Evolutionary conservation across 495 filamentous ascomycete species (phyloP), one percentile per base, ranked within the genome.

Genomic region (Aspergillus sclerotiicarbonarius): DNA sequence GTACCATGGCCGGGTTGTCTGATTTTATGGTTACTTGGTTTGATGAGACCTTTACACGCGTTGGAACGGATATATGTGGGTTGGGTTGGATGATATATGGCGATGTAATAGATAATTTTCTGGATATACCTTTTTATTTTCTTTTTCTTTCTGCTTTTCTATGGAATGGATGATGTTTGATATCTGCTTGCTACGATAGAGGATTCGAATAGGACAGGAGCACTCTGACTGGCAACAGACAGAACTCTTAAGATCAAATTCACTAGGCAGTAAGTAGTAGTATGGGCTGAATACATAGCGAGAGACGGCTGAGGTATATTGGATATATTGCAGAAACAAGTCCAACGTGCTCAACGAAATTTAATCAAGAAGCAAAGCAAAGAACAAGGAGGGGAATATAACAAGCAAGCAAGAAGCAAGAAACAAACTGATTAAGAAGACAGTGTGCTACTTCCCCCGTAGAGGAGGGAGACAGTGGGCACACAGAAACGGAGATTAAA

Each of bases 261-360:
- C 33, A 37, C 25, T 25, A 25, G 5, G 25, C 5, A 25, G 2
- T 25, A 51, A 29, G n/a, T 31, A 16, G 8, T 19, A 53, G 31
- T 43, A 25, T 18, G 15, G 15, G 41, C 41, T 54, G 41, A 39
- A 60, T 54, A 57, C 43, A 59, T 60, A 63, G 45, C 53, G 57
- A 65, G 49, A 62, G 49, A 57, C 45, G 58, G 56, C 53, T 55
- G 56, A 62, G 59, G 47, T 62, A 65, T 61, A 57, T 56, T 33
- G 20, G 50, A 41, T 54, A 44, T 54, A 53, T 49, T 56, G 32
- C 33, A 39, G 8, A 57, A 47, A 51, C 13, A 59, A 48, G 45
- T 20, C n/a, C 56, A 59, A 53, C 35, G 12, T 30, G 29, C 32
- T 44, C n/a, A 10, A 48, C 25, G 45, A n/a, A 37, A 53, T 21